These are phyloP conservation scores for Onygenales sp. DNA, from an alignment of 2,329 filamentous ascomycete species.

Conservation along the genomic window DNA sequence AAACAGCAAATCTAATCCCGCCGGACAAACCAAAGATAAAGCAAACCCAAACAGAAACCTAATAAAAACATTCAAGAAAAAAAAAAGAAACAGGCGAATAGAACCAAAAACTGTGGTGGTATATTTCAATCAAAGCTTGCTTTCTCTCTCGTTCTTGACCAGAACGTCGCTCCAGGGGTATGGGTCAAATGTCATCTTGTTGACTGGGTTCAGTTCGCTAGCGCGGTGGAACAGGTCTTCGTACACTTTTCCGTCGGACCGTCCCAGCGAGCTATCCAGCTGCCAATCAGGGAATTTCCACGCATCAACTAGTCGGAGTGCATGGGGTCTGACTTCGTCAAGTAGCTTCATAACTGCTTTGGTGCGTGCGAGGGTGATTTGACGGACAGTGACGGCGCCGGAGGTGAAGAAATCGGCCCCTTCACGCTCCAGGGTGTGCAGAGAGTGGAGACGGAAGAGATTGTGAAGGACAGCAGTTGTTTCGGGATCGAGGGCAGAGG, in stretches of 20 bases:
- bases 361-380: constrained; percentile 60
- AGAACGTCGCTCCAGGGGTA: constrained; percentile 55
- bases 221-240: constrained; percentile 67
- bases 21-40: neutral
- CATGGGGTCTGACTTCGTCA: constrained; percentile 63
- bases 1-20: neutral
- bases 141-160: constrained; percentile 45
- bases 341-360: constrained; percentile 61
- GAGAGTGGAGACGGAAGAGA: constrained; percentile 56
- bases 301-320: constrained; percentile 59
- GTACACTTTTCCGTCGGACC: constrained; percentile 66
- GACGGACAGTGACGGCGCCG: constrained; percentile 58
- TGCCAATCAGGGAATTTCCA: constrained; percentile 76
- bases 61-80: constrained; percentile 6
- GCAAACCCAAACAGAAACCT: neutral
- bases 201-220: constrained; percentile 63
- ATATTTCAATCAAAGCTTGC: constrained; percentile 25
- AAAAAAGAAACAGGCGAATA: neutral
- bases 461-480: constrained; percentile 55
- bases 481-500: constrained; percentile 43
- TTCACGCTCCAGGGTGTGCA: constrained; percentile 59
- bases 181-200: constrained; percentile 61
- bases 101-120: neutral
- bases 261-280: constrained; percentile 60
- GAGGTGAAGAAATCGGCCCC: constrained; percentile 64